These are phyloP conservation scores for Candida khao-thaluensis DNA, from an alignment of 805 yeast genomes.

Conservation along the genomic window DNA sequence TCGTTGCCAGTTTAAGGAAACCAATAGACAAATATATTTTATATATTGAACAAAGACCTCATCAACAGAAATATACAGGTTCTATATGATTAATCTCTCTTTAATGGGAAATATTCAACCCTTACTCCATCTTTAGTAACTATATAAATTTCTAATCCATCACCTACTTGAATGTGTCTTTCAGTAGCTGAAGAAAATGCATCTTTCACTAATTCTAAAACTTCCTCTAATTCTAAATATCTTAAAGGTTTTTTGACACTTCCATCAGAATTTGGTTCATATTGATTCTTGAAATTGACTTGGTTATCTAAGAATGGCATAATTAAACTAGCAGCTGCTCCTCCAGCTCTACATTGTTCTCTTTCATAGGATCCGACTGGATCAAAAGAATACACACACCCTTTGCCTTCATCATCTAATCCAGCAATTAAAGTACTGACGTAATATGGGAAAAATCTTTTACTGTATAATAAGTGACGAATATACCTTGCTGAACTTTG, in stretches of 20 bases:
- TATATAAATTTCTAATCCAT: conserved; percentile 85
- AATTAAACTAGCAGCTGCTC: conserved; percentile 92
- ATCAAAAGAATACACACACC: conserved; percentile 93
- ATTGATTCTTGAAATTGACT: conserved; percentile 93
- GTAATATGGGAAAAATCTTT: conserved; percentile 95
- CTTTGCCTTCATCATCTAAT: conserved; percentile 85
- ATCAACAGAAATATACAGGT: conserved; percentile 2
- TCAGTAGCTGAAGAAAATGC: conserved; percentile 96
- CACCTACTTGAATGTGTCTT: conserved; percentile 98
- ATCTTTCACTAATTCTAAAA: conserved; percentile 81
- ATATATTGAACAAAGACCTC: conserved; percentile 6
- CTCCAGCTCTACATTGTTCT: conserved; percentile 97
- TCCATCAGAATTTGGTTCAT: conserved; percentile 75
- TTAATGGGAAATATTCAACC: conserved; percentile 78
- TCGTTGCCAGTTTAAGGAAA: conserved; percentile 57
- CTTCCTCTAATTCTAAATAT: conserved; percentile 78
- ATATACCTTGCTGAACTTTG: conserved; percentile 84
- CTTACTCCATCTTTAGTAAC: conserved; percentile 92
- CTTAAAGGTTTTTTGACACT: conserved; percentile 57
- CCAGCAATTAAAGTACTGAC: conserved; percentile 96
- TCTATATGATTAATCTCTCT: conserved; percentile 61
- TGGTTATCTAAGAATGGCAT: conserved; percentile 98
- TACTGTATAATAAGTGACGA: conserved; percentile 87
- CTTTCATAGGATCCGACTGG: conserved; percentile 98
- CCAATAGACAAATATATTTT: neutral